These are phyloP conservation scores for Ceratobasidium sp. DNA, from an alignment of 1,284 basidiomycete species.

Conservation along the genomic window DNA sequence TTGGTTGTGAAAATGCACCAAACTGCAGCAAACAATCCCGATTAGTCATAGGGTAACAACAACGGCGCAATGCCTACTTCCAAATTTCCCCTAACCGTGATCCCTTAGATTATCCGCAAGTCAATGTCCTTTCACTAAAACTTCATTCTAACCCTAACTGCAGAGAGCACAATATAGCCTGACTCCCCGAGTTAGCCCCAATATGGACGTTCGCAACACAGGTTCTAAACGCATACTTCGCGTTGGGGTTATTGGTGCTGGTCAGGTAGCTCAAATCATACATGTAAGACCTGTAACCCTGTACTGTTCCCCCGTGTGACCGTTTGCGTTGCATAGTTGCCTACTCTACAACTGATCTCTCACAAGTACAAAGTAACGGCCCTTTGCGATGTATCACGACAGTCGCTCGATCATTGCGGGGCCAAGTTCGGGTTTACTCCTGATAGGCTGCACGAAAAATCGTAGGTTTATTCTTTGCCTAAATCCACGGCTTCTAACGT, in stretches of 20 bases:
- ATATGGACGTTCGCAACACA: background rate
- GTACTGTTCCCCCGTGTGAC: background rate
- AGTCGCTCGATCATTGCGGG: conserved; percentile 51
- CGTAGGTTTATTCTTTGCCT: background rate
- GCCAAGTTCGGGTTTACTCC: conserved; percentile 53
- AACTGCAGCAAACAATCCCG: background rate
- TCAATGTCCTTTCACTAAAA: too few relatives aligned
- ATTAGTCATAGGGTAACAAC: background rate
- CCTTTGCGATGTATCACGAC: conserved; percentile 54
- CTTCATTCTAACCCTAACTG: background rate
- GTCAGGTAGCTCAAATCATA: conserved; percentile 52
- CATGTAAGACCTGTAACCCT: background rate
- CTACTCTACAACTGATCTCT: conserved; percentile 51
- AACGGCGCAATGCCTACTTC: background rate
- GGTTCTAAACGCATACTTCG: conserved; percentile 31
- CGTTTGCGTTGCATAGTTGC: conserved; percentile 49
- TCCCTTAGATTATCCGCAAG: background rate
- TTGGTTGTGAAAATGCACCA: background rate
- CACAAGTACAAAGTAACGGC: conserved; percentile 52
- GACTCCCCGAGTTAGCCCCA: too few relatives aligned
- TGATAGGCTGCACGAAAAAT: conserved; percentile 13
- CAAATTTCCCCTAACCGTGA: background rate
- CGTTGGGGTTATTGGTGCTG: conserved; percentile 52
- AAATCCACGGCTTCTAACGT: too few relatives aligned
- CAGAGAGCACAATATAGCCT: background rate